Evolutionary conservation across 371 early-diverging fungal genomes (phyloP).

Genomic region (Apophysomyces sp.): DNA sequence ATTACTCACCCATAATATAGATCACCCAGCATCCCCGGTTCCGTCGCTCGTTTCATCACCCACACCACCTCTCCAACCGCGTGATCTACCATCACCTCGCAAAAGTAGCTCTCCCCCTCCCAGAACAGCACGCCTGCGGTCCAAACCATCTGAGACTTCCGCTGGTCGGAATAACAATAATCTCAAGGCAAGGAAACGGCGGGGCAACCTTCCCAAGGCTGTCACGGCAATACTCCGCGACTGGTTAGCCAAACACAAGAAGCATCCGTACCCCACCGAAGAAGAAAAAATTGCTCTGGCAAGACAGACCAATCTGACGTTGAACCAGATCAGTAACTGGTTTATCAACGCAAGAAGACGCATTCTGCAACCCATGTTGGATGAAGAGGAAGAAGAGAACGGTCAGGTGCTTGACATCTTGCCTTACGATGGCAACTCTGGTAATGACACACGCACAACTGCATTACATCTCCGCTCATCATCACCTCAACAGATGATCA

Average conservation of each 20-base stretch:
- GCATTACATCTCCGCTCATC: background rate
- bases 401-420: background rate
- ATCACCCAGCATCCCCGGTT: conserved; percentile 16
- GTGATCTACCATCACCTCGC: conserved; percentile 18
- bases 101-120: conserved; percentile 15
- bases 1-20: background rate
- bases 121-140: conserved; percentile 7
- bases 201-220: conserved; percentile 59
- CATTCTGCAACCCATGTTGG: conserved; percentile 48
- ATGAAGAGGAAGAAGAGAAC: conserved; percentile 21
- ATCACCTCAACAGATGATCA: conserved; percentile 2
- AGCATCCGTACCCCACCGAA: conserved; percentile 80
- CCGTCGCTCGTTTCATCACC: conserved; percentile 24
- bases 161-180: conserved; percentile 3
- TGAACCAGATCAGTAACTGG: conserved; percentile 85
- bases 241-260: conserved; percentile 73
- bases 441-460: background rate
- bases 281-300: conserved; percentile 69
- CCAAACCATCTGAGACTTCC: conserved; percentile 1
- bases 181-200: conserved; percentile 29
- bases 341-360: conserved; percentile 84
- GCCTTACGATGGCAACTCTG: conserved; percentile 1
- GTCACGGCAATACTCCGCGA: conserved; percentile 62
- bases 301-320: conserved; percentile 59
- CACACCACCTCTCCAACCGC: conserved; percentile 21